A percentile compares a stretch with the other conserved stretches of the same genome.
phyloP scores from a whole-genome alignment of 768 basidiomycete species.

The Kwoniella newhampshirensis region DNA sequence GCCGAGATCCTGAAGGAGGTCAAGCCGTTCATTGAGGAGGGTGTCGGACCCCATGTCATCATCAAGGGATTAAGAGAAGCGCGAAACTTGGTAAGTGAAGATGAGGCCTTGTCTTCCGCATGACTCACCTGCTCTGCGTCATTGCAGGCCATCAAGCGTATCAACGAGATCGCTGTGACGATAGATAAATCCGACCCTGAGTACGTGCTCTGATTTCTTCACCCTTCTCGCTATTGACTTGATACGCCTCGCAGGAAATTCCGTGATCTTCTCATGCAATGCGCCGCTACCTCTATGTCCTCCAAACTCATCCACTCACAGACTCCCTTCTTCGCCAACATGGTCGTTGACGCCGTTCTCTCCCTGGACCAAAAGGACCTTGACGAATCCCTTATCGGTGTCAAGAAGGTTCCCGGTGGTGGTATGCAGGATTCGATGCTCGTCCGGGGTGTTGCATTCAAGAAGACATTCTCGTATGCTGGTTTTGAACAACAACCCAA shows the following conservation, averaged over 20 bases:
- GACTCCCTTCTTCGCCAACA: slow-evolving; percentile 97
- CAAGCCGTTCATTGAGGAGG: slow-evolving; percentile 87
- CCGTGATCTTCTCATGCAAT: slow-evolving; percentile 90
- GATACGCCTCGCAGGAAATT: slow-evolving; percentile 64
- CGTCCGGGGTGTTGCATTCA: slow-evolving; percentile 90
- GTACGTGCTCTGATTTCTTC: slow-evolving; percentile 58
- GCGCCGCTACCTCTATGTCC: slow-evolving; percentile 99
- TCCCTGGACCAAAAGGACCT: slow-evolving; percentile 89
- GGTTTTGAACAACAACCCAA: slow-evolving; percentile 99
- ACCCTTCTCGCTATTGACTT: not conserved
- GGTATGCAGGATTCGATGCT: slow-evolving; percentile 95
- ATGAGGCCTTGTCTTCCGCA: not conserved
- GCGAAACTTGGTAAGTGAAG: slow-evolving; percentile 68
- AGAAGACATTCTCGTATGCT: slow-evolving; percentile 99
- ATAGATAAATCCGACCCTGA: slow-evolving; percentile 86
- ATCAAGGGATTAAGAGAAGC: slow-evolving; percentile 94
- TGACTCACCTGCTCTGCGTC: not conserved
- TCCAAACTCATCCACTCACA: slow-evolving; percentile 98
- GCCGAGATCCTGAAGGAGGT: slow-evolving; percentile 93
- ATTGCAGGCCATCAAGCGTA: slow-evolving; percentile 73
- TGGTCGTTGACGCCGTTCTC: slow-evolving; percentile 96
- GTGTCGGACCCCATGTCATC: slow-evolving; percentile 94
- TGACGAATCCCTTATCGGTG: slow-evolving; percentile 92
- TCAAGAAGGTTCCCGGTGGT: slow-evolving; percentile 96
- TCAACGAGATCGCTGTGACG: slow-evolving; percentile 83